Evolutionary conservation across 2,329 filamentous ascomycete species (phyloP).

Genomic region (Ophiocordyceps robertsii): DNA sequence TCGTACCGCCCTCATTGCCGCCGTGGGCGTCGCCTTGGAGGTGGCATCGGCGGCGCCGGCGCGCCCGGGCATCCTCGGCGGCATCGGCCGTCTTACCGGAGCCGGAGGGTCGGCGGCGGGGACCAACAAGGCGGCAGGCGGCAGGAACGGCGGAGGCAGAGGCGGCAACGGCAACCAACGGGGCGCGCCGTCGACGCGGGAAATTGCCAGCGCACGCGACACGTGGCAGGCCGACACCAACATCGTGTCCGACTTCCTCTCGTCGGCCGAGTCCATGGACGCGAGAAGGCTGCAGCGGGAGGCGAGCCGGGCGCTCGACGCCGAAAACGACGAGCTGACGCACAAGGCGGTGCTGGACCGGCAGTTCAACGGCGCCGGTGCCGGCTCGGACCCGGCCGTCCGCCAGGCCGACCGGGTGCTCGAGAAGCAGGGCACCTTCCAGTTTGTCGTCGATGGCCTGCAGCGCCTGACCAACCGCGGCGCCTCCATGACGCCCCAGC

Average conservation of each 20-base stretch:
- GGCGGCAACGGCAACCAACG: too few species aligned
- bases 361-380: not conserved
- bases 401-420: slow-evolving; percentile 3
- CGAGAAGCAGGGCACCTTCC: slow-evolving; percentile 3
- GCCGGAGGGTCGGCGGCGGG: too few species aligned
- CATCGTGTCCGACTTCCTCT: slow-evolving; percentile 6
- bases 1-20: too few species aligned
- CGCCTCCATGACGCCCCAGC: slow-evolving; percentile 1
- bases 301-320: slow-evolving; percentile 2
- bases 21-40: too few species aligned
- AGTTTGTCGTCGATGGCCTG: slow-evolving; percentile 5
- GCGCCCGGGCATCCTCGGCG: too few species aligned
- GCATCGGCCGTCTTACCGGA: too few species aligned
- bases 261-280: slow-evolving; percentile 3
- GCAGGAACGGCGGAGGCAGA: too few species aligned
- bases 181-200: not conserved
- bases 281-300: slow-evolving; percentile 1
- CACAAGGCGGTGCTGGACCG: slow-evolving; percentile 7
- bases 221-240: slow-evolving; percentile 5
- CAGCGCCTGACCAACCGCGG: slow-evolving; percentile 1
- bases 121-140: too few species aligned
- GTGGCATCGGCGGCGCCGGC: too few species aligned
- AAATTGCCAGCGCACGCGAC: slow-evolving; percentile 1
- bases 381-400: slow-evolving; percentile 1
- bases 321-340: slow-evolving; percentile 6